These are phyloP conservation scores for Claviceps sp. DNA, from an alignment of 2,329 filamentous ascomycete genomes.

Conservation along the genomic window DNA sequence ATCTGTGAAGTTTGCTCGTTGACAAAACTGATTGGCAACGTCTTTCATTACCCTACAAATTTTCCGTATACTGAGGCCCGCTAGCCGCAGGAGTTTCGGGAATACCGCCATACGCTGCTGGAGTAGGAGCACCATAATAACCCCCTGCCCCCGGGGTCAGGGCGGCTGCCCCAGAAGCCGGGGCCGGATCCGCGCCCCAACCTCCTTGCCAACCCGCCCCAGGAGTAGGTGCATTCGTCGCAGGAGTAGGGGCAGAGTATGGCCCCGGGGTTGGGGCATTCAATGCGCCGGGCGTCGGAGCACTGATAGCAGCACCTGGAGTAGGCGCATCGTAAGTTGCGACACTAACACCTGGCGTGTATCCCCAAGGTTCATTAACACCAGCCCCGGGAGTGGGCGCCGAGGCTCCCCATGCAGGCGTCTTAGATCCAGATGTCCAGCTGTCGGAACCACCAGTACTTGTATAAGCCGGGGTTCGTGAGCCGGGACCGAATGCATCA, in stretches of 20 bases:
- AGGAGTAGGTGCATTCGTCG: slow-evolving; percentile 54
- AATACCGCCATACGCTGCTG: slow-evolving; percentile 42
- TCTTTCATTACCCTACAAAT: slow-evolving; percentile 21
- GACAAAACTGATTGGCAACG: too few relatives aligned
- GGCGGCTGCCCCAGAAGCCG: slow-evolving; percentile 51
- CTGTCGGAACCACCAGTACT: slow-evolving; percentile 33
- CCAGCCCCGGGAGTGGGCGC: slow-evolving; percentile 46
- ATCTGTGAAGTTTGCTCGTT: too few relatives aligned
- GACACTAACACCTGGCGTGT: slow-evolving; percentile 36
- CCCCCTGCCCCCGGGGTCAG: slow-evolving; percentile 57
- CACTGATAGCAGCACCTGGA: slow-evolving; percentile 43
- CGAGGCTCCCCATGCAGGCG: slow-evolving; percentile 55
- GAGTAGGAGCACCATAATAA: slow-evolving; percentile 51
- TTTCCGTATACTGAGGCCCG: slow-evolving; percentile 40
- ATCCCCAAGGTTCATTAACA: slow-evolving; percentile 46
- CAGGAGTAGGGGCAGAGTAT: slow-evolving; percentile 50
- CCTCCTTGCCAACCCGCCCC: slow-evolving; percentile 48
- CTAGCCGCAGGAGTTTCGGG: slow-evolving; percentile 50
- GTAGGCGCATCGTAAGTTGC: slow-evolving; percentile 57
- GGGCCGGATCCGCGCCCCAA: slow-evolving; percentile 49
- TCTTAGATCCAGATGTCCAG: slow-evolving; percentile 60
- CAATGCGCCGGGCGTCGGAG: slow-evolving; percentile 47
- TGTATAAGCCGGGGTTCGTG: slow-evolving; percentile 53
- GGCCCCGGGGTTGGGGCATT: slow-evolving; percentile 62
- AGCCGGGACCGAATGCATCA: slow-evolving; percentile 51